Percentiles rank a stretch among this genome's conserved stretches.
These are phyloP conservation scores for Spathaspora sp. DNA, from an alignment of 805 yeast genomes.

Conservation along the genomic window DNA sequence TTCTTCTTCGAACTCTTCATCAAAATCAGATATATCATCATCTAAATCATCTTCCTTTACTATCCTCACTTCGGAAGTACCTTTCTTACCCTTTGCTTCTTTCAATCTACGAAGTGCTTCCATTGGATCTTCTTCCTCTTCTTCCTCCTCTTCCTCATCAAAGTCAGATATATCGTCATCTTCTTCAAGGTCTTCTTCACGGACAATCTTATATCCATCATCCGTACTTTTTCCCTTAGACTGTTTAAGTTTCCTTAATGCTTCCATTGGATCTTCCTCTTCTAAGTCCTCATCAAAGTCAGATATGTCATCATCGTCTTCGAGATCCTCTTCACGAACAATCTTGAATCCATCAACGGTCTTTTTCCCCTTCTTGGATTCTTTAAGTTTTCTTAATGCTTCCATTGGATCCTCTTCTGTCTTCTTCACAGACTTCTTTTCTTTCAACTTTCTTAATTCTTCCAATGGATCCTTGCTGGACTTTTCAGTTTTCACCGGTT, in stretches of 20 bases:
- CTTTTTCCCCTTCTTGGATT: neutral
- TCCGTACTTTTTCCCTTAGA: constrained; percentile 3
- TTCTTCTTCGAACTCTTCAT: constrained; percentile 13
- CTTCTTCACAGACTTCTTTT: constrained; percentile 8
- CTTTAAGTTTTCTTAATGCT: constrained; percentile 8
- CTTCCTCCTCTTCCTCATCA: constrained; percentile 1
- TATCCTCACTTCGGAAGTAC: constrained; percentile 15
- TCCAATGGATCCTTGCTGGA: constrained; percentile 11
- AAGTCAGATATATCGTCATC: constrained; percentile 19
- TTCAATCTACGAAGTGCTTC: constrained; percentile 13
- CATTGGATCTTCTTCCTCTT: constrained; percentile 13
- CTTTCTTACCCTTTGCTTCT: constrained; percentile 8
- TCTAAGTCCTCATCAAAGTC: constrained; percentile 5
- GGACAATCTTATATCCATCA: constrained; percentile 19
- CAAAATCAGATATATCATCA: constrained; percentile 14
- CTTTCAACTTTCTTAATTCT: constrained; percentile 12
- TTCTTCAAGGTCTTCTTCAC: constrained; percentile 24
- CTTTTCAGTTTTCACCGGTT: neutral
- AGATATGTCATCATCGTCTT: constrained; percentile 21
- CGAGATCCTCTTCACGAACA: constrained; percentile 25
- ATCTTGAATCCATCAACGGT: constrained; percentile 16
- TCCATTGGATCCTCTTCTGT: constrained; percentile 20
- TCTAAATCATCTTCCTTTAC: constrained; percentile 29
- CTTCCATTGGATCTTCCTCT: constrained; percentile 21
- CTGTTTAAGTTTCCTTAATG: constrained; percentile 13